Conservation (phyloP, 257 asterid genomes). For the Solanum rostratum region DNA sequence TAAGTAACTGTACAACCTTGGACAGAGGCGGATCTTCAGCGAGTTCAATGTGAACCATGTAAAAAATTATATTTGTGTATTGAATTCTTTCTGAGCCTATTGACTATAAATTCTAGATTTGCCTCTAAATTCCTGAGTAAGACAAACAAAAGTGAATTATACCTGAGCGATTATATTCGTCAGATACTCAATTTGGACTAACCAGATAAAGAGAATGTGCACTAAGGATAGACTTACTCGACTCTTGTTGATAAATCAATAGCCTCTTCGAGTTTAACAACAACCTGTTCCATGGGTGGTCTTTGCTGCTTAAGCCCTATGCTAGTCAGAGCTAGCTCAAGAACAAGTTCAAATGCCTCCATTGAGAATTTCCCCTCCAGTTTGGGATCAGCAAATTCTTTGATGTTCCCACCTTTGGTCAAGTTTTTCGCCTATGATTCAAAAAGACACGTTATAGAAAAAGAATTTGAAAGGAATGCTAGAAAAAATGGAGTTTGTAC, state of each 20-base stretch:
- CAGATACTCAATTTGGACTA: background rate
- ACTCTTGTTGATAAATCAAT: slow-evolving; percentile 22
- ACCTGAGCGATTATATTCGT: background rate
- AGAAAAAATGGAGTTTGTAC: background rate
- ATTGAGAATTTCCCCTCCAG: slow-evolving; percentile 38
- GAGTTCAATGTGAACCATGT: background rate
- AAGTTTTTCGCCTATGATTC: slow-evolving; percentile 47
- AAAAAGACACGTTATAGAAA: background rate
- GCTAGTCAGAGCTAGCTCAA: slow-evolving; percentile 47
- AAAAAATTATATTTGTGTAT: background rate
- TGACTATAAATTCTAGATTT: background rate
- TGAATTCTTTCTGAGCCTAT: background rate
- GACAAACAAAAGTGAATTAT: background rate
- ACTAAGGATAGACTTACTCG: slow-evolving; percentile 12
- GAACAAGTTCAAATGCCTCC: slow-evolving; percentile 42
- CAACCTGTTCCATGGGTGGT: slow-evolving; percentile 60
- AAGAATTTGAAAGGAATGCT: background rate
- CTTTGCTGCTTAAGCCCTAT: slow-evolving; percentile 57
- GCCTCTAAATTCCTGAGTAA: background rate
- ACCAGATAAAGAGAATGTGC: background rate
- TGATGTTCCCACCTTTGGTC: slow-evolving; percentile 37
- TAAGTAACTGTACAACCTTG: background rate
- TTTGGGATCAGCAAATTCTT: slow-evolving; percentile 62
- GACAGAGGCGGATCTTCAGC: background rate
- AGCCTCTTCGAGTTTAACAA: slow-evolving; percentile 39